Evolutionary conservation across 2,329 filamentous ascomycete species (phyloP), one percentile per base, ranked within the genome.

Genomic region (Calonectria pteridis): DNA sequence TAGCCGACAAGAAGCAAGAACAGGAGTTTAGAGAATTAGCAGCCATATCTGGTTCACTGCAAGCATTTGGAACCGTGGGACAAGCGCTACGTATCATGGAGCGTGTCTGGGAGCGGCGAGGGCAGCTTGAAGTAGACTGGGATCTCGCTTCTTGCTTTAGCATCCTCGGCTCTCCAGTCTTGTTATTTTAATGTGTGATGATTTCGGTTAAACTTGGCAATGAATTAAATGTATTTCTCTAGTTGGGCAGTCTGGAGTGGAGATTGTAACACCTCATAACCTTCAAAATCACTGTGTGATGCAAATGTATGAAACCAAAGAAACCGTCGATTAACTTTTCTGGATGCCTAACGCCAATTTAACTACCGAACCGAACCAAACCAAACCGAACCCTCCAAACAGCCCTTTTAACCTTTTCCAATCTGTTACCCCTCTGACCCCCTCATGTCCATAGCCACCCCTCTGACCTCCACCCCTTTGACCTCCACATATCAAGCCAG

Each of bases 111-210:
- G 50, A 37, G n/a, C 63, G 23, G 3, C 37, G 69, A 5, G 64
- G 43, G 13, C 4, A 14, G 1, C 9, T 69, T 5, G 49, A n/a
- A 4, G 26, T 29, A 2, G 75, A 76, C 1, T 76, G 72, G 75
- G 67, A 75, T 9, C 46, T 72, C n/a, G 53, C 64, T 18, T 29
- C 66, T 46, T 75, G 69, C 83, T 94, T 88, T 29, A 11, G n/a
- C 20, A 31, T 58, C 10, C 26, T 58, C 29, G 70, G 50, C 4
- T 62, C 55, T 20, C 55, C 33, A 28, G 33, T 62, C 10, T 23
- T 62, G 3, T 35, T 62, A 40, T 26, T 43, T 11, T 62, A 62
- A 29, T 20, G 6, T 1, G 33, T 13, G 1, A 20, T 28, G 1
- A 13, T 9, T 18, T 62, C 28, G 13, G 10, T 18, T 16, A 37